These are phyloP conservation scores for Scheffersomyces segobiensis DNA, from an alignment of 1,139 yeast genomes.

Conservation along the genomic window DNA sequence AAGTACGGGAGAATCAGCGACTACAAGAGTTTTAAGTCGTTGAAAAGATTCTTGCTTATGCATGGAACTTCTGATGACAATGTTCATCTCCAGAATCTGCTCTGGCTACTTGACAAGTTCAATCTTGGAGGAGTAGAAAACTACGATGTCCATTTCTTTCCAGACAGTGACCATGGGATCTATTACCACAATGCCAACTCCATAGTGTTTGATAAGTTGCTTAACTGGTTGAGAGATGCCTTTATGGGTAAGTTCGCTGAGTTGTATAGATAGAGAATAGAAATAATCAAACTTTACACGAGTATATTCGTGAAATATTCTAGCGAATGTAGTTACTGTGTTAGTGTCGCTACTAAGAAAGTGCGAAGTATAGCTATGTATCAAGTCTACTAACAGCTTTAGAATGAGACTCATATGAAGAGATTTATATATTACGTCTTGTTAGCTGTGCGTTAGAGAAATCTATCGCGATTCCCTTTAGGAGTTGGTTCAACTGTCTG, in stretches of 20 bases:
- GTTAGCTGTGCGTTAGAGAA: background rate
- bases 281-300: background rate
- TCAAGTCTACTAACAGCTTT: no score
- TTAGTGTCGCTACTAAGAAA: background rate
- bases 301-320: background rate
- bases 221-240: slow-evolving; percentile 68
- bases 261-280: slow-evolving; percentile 1
- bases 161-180: slow-evolving; percentile 91
- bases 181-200: slow-evolving; percentile 74
- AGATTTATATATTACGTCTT: background rate
- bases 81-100: slow-evolving; percentile 88
- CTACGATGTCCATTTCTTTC: slow-evolving; percentile 87
- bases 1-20: slow-evolving; percentile 48
- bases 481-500: background rate
- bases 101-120: slow-evolving; percentile 69
- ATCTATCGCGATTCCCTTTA: background rate
- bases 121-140: slow-evolving; percentile 67
- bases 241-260: slow-evolving; percentile 53
- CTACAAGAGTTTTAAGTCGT: slow-evolving; percentile 44
- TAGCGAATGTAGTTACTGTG: background rate
- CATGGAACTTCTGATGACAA: slow-evolving; percentile 98
- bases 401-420: background rate
- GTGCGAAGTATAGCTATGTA: background rate
- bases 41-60: slow-evolving; percentile 71
- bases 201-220: slow-evolving; percentile 73